Evolutionary conservation across 257 asterid genomes (phyloP), one percentile per base, ranked within the genome.

Genomic region (Osmanthus fragrans): DNA sequence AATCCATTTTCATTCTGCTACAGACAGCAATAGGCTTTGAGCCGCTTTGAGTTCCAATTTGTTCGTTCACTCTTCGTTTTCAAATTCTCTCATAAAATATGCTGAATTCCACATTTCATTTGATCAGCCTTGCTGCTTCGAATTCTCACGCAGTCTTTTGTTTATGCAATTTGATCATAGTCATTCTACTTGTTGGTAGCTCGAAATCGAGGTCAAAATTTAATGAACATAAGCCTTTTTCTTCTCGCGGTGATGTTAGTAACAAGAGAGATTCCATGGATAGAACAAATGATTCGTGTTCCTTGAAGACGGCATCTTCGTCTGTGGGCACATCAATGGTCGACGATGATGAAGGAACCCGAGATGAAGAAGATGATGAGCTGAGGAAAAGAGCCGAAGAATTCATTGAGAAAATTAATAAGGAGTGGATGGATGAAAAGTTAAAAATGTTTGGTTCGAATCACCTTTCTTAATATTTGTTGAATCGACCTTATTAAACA

Each of bases 91-190:
- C 7, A 11, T 0, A 63, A 56, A 83, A 23, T 60, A 89, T 89
- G 90, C 70, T 89, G 86, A 68, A 67, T 70, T 84, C 87, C 70
- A 85, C 92, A 30, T 32, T 84, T 49, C 92, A 89, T 70, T 40
- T 88, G 75, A 84, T 94, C 85, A 70, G 71, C 77, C 36, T 87
- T 9, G 92, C 90, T 39, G 81, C 92, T 79, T 89, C 94, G 23
- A 86, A 86, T 74, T 86, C 97, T 79, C 88, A 81, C 9, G 77
- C 86, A 36, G 83, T 82, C 68, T 92, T 94, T 75, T 90, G 92
- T 71, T 84, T 89, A 40, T 90, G 88, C 84, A 90, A 92, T 82
- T 75, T 92, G 51, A 85, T 94, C 79, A 88, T 89, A 12, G 88
- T 80, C 29, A 49, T 90, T 74, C 77, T 93, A 34, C 83, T 92